These are phyloP conservation scores for Leptomonas seymouri DNA, from an alignment of 208 protist species.

Conservation along the genomic window DNA sequence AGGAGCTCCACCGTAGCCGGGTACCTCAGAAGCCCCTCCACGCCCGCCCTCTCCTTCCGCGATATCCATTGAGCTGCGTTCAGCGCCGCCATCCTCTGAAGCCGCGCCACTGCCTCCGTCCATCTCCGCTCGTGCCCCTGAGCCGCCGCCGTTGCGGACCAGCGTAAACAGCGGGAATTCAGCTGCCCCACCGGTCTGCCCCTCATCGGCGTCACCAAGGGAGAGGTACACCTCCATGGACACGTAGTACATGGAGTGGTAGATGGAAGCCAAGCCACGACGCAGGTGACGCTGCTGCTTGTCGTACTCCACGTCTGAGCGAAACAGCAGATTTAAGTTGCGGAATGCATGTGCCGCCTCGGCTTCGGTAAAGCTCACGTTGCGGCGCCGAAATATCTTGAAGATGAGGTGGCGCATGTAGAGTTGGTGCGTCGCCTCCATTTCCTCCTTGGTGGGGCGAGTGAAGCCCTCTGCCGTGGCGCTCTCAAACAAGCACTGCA, in stretches of 20 bases:
- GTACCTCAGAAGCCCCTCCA: not conserved
- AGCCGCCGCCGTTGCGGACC: not conserved
- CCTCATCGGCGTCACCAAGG: conserved; percentile 43
- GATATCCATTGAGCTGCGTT: not conserved
- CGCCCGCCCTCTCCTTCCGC: conserved; percentile 2
- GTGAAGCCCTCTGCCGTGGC: conserved; percentile 43
- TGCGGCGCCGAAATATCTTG: conserved; percentile 60
- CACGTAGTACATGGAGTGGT: conserved; percentile 60
- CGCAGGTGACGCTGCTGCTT: conserved; percentile 44
- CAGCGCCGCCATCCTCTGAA: not conserved
- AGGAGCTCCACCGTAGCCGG: not conserved
- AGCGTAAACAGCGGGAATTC: conserved; percentile 27
- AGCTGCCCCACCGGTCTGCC: conserved; percentile 7
- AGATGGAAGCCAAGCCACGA: conserved; percentile 33
- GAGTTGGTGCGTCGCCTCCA: conserved; percentile 47
- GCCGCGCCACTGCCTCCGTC: not conserved
- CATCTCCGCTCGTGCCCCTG: not conserved
- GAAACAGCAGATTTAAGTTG: conserved; percentile 47
- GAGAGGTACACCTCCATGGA: conserved; percentile 67
- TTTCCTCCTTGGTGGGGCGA: conserved; percentile 46
- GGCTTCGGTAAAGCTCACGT: conserved; percentile 46
- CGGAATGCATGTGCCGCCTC: conserved; percentile 39
- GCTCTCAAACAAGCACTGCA: conserved; percentile 63
- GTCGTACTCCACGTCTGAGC: conserved; percentile 45
- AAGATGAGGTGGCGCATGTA: conserved; percentile 72